Percentiles rank a stretch among this genome's conserved stretches.
Evolutionary conservation across 805 yeast species (phyloP).

Genomic region (Candida krabiensis): DNA sequence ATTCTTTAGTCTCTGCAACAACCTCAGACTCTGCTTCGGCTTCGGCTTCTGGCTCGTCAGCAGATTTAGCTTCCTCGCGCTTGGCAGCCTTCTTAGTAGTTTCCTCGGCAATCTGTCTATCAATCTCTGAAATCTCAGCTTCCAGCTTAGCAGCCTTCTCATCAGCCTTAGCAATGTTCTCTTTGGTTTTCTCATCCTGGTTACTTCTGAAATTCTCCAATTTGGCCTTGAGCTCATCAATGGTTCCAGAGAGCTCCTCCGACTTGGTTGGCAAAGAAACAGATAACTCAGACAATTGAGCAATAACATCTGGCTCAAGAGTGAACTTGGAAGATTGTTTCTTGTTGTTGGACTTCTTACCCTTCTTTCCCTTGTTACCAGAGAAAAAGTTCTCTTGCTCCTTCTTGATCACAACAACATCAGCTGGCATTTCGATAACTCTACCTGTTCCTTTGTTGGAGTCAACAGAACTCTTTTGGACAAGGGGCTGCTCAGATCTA

Average conservation of each 20-base stretch:
- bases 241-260: constrained; percentile 66
- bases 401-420: constrained; percentile 63
- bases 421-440: constrained; percentile 61
- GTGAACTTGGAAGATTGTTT: constrained; percentile 49
- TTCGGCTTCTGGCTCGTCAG: constrained; percentile 11
- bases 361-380: constrained; percentile 46
- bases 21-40: constrained; percentile 5
- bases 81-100: constrained; percentile 9
- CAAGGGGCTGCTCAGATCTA: constrained; percentile 42
- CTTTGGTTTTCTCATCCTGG: constrained; percentile 80
- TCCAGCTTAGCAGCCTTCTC: constrained; percentile 71
- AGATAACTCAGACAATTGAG: constrained; percentile 71
- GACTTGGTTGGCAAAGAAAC: constrained; percentile 75
- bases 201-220: constrained; percentile 63
- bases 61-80: constrained; percentile 4
- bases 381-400: constrained; percentile 59
- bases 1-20: no score
- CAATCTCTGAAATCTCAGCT: constrained; percentile 37
- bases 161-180: constrained; percentile 73
- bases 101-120: constrained; percentile 28
- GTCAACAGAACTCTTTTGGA: constrained; percentile 15
- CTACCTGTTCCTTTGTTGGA: constrained; percentile 32
- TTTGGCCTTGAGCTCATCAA: constrained; percentile 70
- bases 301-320: constrained; percentile 78
- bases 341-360: constrained; percentile 48